Base-by-base conservation (phyloP, 345 rosid genomes). In the Cardamine resedifolia region DNA sequence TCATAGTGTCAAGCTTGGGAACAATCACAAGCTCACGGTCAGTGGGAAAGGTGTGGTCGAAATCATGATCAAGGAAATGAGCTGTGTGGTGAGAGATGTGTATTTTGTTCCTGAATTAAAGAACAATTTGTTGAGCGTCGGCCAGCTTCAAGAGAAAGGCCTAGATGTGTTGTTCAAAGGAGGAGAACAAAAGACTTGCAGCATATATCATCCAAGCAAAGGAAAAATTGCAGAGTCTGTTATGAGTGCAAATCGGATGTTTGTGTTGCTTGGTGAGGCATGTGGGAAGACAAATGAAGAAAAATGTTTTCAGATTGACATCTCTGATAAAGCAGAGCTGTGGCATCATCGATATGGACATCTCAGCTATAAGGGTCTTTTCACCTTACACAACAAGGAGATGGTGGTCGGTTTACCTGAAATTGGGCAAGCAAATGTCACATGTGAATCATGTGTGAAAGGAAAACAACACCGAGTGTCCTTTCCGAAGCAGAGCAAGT, bases 351-450 rank as follows among this genome's bases (percentile, higher is more conserved):
- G 16, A 4, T 51, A 51, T 2, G 31, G 57, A 3, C 57, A 51
- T 10, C 57, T 51, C 5, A 24, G 31, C 31, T 1, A 51, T 3
- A 51, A 51, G 1, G 57, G 45, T 1, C 5, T 58, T 0, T 1
- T 0, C 0, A 10, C 10, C 0, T 2, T 58, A 0, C 8, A 0
- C 1, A 31, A 3, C 0, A 58, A 58, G 15, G 66, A 41, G 0
- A 61, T 61, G 66, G 66, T 61, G 1, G 4, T 0, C 0, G 66
- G 36, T 0, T 8, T 61, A 15, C 66, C 66, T 0, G 7, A 8
- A 0, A 1, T 61, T 8, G 34, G 12, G 2, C 7, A 61, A 1
- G 7, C 7, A 1, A 8, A 26, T 6, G 4, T 4, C 2, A 23
- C 24, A 7, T 33, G 51, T 8, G 33, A 61, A 1, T 34, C 51